Percentiles rank a stretch among this genome's conserved stretches.
Conservation (phyloP, 139 green algal genomes). For the Tetraselmis striata region DNA sequence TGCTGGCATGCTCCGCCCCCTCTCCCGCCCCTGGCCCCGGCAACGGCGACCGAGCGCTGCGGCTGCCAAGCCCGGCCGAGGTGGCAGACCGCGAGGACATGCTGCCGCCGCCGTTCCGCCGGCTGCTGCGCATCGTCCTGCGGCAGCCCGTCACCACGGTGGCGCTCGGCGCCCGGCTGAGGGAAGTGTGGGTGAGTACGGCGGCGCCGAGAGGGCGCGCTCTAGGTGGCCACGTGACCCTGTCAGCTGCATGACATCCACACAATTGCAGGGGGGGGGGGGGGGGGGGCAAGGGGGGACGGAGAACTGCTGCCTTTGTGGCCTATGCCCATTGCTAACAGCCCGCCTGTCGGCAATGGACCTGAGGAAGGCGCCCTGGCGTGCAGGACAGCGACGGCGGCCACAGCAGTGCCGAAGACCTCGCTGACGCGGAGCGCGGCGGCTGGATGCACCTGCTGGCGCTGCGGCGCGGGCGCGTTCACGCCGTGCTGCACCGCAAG, state of each 20-base stretch:
- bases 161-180: conserved; percentile 10
- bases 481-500: conserved; percentile 17
- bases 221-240: background rate
- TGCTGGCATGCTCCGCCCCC: conserved; percentile 33
- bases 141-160: background rate
- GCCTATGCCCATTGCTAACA: background rate
- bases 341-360: too few species aligned
- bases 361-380: too few species aligned
- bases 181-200: conserved; percentile 5
- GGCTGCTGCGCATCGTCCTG: background rate
- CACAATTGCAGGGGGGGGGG: conserved; percentile 3
- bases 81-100: conserved; percentile 30
- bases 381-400: background rate
- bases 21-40: background rate
- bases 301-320: background rate
- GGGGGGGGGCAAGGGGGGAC: background rate
- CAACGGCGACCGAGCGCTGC: conserved; percentile 4
- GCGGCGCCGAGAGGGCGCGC: conserved; percentile 12
- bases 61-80: conserved; percentile 18
- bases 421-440: background rate
- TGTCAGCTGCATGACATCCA: conserved; percentile 2
- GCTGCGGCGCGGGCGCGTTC: background rate
- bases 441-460: background rate
- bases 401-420: background rate
- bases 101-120: conserved; percentile 28